Evolutionary conservation across 2,329 filamentous ascomycete species (phyloP), one percentile per base, ranked within the genome.

Genomic region (Nemania serpens): DNA sequence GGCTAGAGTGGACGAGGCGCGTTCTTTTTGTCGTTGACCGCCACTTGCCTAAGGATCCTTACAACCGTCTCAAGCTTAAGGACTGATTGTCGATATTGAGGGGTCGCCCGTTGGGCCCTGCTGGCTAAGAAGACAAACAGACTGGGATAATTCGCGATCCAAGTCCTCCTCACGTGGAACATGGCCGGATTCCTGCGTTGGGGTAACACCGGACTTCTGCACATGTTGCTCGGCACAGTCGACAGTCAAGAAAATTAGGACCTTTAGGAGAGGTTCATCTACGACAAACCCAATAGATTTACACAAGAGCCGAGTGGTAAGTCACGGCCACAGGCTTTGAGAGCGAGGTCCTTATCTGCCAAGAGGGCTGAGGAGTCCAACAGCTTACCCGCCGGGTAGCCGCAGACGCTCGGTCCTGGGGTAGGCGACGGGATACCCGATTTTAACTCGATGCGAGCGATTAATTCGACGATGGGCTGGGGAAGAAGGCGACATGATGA

Each of bases 371-470:
- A 37, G 12, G 45, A 45, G 49, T 41, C 34, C 3, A 48, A 7
- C 36, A n/a, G 47, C 36, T 29, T 52, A 13, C 39, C n/a, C 29
- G 33, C 36, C 59, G 62, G 62, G 2, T 41, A n/a, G 18, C 51
- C 43, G 58, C 62, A 64, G 61, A 52, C 37, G 37, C 25, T 46
- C 46, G 39, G 62, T 29, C 42, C 37, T 56, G 39, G 47, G 45
- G 58, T 55, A 63, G 39, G 15, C 60, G 20, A 33, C 42, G 36
- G 25, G 58, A 33, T 25, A 18, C 39, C 43, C 42, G 50, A 17
- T 43, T 56, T 43, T 29, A 54, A 62, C 47, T 47, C 18, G 17
- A 17, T 25, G 47, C 25, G 25, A 29, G 25, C 25, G 25, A 29
- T 29, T 4, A 29, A 36, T n/a, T 48, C 29, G 42, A 36, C 37